Percentiles rank a stretch among this genome's conserved stretches.
Conservation (phyloP, 192 early-diverging fungal species). For the Obelidium mucronatum region DNA sequence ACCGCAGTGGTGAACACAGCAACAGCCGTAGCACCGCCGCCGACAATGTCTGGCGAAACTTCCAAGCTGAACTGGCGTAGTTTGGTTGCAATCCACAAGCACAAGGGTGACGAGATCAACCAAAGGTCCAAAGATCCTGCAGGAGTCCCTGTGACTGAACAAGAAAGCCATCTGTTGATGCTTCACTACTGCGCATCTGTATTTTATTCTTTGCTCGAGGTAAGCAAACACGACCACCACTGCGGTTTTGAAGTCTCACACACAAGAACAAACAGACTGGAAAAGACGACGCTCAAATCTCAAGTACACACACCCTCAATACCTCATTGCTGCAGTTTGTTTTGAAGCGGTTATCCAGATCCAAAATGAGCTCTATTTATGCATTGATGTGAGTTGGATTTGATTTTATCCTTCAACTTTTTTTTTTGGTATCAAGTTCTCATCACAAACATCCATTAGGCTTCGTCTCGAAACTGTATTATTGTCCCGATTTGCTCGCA, state of each 20-base stretch:
- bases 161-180: background rate
- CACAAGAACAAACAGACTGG: conserved; percentile 1
- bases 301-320: conserved; percentile 5
- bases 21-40: background rate
- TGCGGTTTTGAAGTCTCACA: background rate
- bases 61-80: conserved; percentile 26
- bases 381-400: conserved; percentile 1
- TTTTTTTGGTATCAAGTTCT: background rate
- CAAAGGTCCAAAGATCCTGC: conserved; percentile 10
- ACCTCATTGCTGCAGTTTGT: conserved; percentile 26
- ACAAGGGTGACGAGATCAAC: conserved; percentile 30
- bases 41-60: background rate
- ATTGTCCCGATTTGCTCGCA: conserved; percentile 17
- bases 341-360: conserved; percentile 6
- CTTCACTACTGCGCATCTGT: conserved; percentile 22
- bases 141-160: background rate
- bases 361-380: background rate
- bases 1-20: background rate
- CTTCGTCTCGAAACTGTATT: conserved; percentile 23
- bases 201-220: conserved; percentile 33
- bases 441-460: too few relatives aligned
- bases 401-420: background rate
- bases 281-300: conserved; percentile 25
- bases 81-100: conserved; percentile 24
- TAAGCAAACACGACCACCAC: background rate